Evolutionary conservation across 2,329 filamentous ascomycete genomes (phyloP), one percentile per base, ranked within the genome.

Genomic region (Coccinonectria pachysandricola): DNA sequence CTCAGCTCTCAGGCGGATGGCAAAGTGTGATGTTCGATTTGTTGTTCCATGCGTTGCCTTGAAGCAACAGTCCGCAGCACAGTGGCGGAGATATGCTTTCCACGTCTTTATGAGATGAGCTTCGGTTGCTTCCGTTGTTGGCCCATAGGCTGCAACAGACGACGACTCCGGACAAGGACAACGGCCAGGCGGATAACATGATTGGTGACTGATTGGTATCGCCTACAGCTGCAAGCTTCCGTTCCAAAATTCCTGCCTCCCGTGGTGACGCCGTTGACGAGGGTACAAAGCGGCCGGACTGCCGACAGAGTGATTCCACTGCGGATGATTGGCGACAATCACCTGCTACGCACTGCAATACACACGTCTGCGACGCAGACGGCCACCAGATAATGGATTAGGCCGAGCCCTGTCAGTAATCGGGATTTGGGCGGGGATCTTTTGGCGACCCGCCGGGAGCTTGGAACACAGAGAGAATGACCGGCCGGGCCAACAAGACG

Each of bases 221-320:
- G 40, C 42, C 39, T 41, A 23, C 28, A 35, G 27, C 43, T 48
- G 46, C 45, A 46, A 37, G 41, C 28, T 44, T 31, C 46, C 46
- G 46, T 46, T 39, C 39, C 36, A 44, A 41, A 46, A 43, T 37
- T n/a, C 32, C 35, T 32, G 29, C 31, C 31, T 38, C 31, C 41
- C 40, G 43, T 32, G 31, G 41, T 40, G 37, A 37, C 42, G 34
- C 43, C 35, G 37, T 41, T 23, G 22, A 28, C 23, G 34, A 35
- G 43, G 35, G 34, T 12, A 45, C 41, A 43, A 40, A 36, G 34
- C 36, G 38, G 43, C 30, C 35, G 31, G 36, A 35, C 36, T 42
- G 34, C 34, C 31, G 21, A 40, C 35, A 42, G n/a, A 34, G 30
- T 45, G 36, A 42, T 35, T 41, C n/a, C n/a, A n/a, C 37, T 24